A percentile compares a stretch with the other conserved stretches of the same genome.
These are phyloP conservation scores for Yarrowia keelungensis DNA, from an alignment of 805 yeast genomes.

Conservation along the genomic window DNA sequence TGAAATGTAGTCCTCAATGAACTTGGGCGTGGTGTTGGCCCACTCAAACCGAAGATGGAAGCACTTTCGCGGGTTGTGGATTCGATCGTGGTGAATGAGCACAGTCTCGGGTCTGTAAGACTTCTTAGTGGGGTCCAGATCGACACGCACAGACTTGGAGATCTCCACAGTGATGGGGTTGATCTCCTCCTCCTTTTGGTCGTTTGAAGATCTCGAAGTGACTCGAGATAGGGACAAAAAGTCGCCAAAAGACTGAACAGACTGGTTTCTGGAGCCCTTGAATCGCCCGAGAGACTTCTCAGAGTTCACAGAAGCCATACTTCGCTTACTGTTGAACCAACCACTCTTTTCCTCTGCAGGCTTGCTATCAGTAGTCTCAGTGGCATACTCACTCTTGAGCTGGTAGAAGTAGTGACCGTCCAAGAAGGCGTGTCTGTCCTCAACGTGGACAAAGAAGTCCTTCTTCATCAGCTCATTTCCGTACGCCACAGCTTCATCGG, in stretches of 20 bases:
- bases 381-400: conserved; percentile 62
- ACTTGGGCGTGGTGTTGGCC: conserved; percentile 86
- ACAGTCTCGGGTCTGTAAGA: conserved; percentile 81
- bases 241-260: conserved; percentile 32
- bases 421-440: conserved; percentile 77
- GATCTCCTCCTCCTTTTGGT: conserved; percentile 8
- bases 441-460: conserved; percentile 81
- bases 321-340: conserved; percentile 34
- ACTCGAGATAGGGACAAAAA: conserved; percentile 9
- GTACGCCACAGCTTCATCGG: conserved; percentile 82
- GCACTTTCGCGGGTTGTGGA: conserved; percentile 94
- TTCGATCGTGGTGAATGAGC: conserved; percentile 86
- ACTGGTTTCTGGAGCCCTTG: conserved; percentile 5
- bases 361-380: background rate
- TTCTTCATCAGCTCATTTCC: conserved; percentile 80
- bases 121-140: conserved; percentile 74
- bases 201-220: conserved; percentile 11
- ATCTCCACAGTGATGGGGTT: conserved; percentile 48
- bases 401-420: conserved; percentile 94
- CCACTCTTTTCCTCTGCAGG: conserved; percentile 14
- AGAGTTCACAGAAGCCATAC: conserved; percentile 23
- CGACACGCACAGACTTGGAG: conserved; percentile 69
- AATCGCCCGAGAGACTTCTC: conserved; percentile 8
- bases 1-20: conserved; percentile 77
- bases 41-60: conserved; percentile 91